A percentile compares a stretch with the other conserved stretches of the same genome.
Conservation (phyloP, 1,284 basidiomycete genomes). For the Microbotryomycetes sp. region DNA sequence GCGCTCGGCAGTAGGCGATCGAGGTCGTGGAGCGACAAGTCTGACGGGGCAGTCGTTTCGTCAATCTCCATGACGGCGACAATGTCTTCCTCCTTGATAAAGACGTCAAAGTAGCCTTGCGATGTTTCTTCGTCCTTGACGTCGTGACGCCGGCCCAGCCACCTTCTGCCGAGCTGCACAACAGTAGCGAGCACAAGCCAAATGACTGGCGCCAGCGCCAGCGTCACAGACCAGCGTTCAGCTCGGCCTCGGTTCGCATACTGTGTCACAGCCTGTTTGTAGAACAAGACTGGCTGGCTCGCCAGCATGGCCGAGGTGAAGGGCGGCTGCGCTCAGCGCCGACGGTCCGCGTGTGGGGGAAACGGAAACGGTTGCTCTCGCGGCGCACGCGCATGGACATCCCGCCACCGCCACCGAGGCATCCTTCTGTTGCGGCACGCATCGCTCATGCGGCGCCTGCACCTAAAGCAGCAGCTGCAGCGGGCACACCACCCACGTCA, state of each 20-base stretch:
- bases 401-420: background rate
- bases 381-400: background rate
- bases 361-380: too few species aligned
- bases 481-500: background rate
- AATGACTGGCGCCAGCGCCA: background rate
- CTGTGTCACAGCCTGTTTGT: too few species aligned
- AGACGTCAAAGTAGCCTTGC: background rate
- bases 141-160: background rate
- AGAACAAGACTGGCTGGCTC: too few species aligned
- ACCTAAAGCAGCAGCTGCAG: too few species aligned
- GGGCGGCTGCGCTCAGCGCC: too few species aligned
- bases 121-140: background rate
- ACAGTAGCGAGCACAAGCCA: background rate
- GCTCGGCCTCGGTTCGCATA: too few species aligned
- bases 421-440: background rate
- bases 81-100: conserved; percentile 4
- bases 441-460: too few species aligned
- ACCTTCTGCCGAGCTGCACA: background rate
- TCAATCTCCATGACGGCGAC: background rate
- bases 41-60: background rate
- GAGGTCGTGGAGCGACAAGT: background rate
- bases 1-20: background rate
- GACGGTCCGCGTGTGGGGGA: too few species aligned
- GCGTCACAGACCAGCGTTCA: background rate
- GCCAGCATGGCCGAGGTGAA: too few species aligned